These are phyloP conservation scores for Physocladia obscura DNA, from an alignment of 192 early-diverging fungal species.

Conservation along the genomic window DNA sequence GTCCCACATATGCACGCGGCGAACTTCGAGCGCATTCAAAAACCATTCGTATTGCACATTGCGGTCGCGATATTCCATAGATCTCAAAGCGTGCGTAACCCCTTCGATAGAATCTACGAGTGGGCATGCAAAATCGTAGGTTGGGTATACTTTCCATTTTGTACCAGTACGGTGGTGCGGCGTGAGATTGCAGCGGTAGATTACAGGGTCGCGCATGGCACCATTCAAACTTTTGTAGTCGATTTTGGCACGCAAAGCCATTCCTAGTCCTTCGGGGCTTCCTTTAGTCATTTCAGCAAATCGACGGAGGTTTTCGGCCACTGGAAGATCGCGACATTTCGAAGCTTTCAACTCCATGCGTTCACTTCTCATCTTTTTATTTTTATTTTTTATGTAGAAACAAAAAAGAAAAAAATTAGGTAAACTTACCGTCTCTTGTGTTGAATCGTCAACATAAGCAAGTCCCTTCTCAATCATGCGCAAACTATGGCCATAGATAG, in stretches of 20 bases:
- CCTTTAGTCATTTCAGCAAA: constrained; percentile 91
- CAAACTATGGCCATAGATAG: constrained; percentile 80
- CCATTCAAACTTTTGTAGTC: constrained; percentile 83
- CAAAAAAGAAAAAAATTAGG: constrained; percentile 23
- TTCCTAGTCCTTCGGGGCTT: constrained; percentile 70
- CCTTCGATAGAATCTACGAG: constrained; percentile 95
- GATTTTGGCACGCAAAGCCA: constrained; percentile 95
- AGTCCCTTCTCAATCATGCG: constrained; percentile 81
- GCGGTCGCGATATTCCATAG: constrained; percentile 97
- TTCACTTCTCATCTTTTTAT: constrained; percentile 88
- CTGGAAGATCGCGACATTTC: constrained; percentile 74
- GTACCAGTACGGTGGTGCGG: constrained; percentile 89
- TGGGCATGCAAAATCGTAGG: constrained; percentile 98
- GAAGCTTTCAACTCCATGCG: constrained; percentile 80
- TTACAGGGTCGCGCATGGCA: constrained; percentile 92
- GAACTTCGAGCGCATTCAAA: constrained; percentile 78
- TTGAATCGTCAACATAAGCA: constrained; percentile 93
- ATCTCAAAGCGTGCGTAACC: constrained; percentile 95
- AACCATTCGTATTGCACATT: constrained; percentile 98
- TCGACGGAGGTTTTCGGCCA: constrained; percentile 87
- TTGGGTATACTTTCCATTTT: constrained; percentile 97
- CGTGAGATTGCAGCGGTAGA: constrained; percentile 88
- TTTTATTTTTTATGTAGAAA: too few relatives aligned
- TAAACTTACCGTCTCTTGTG: constrained; percentile 57
- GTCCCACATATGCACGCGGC: constrained; percentile 92